Evolutionary conservation across 441 rosid genomes (phyloP), one percentile per base, ranked within the genome.

Genomic region (Kokia cookei): DNA sequence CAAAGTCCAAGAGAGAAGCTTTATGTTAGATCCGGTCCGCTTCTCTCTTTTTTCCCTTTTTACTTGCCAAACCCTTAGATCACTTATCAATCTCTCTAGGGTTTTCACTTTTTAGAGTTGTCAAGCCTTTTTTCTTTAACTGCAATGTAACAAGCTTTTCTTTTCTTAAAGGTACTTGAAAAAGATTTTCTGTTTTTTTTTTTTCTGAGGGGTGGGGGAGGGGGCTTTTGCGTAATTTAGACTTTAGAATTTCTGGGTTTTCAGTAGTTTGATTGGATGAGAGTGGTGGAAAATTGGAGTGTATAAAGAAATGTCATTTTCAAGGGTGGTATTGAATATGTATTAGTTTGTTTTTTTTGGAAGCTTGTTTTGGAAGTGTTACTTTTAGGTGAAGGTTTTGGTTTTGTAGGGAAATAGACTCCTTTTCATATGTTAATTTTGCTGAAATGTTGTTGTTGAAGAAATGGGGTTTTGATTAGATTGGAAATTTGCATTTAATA

Each of bases 31-130:
- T 83, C 84, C 40, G 40, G 40, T 35, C 40, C 85, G 68, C 79
- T 59, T 32, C 69, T 73, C 29, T 55, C 71, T 26, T 35, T 64
- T 35, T 7, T 35, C 61, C 27, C 8, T 59, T 32, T 43, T 58
- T 67, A 69, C 43, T 57, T 72, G 43, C 72, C 81, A 76, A 7
- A 3, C 78, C 77, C 75, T 86, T 82, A 75, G 81, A 73, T 80
- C 81, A 82, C 66, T 72, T 50, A 65, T 35, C 14, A 5, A 51
- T 74, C 10, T 64, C 58, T 48, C 61, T 72, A 7, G 29, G 62
- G 45, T 43, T 73, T 22, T 55, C 27, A 55, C 59, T 55, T 55
- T 75, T 67, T 22, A 75, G 58, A 59, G 29, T 72, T 85, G 22
- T 57, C 75, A 66, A 24, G 40, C 40, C 60, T 73, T 58, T 47